phyloP scores from a whole-genome alignment of 176 grass and related monocot species.

The Oryza punctata region DNA sequence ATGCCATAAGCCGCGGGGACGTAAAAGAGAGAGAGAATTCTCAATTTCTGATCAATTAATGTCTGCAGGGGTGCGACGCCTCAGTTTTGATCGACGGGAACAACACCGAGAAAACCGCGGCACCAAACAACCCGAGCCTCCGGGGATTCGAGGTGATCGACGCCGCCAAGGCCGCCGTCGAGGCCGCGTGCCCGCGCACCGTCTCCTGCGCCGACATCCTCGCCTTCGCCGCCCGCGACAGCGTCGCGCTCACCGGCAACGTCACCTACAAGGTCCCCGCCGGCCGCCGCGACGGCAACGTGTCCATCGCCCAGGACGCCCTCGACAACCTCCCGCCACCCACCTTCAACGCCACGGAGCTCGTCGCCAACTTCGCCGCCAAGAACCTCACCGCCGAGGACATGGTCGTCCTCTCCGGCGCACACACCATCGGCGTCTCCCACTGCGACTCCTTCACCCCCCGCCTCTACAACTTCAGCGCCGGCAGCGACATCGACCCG shows the following conservation, averaged over 20 bases:
- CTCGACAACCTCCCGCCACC: conserved; percentile 43
- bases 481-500: conserved; percentile 53
- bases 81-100: conserved; percentile 75
- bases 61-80: conserved; percentile 61
- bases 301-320: conserved; percentile 24
- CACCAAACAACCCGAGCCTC: conserved; percentile 61
- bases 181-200: conserved; percentile 44
- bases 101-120: conserved; percentile 56
- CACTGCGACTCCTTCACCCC: conserved; percentile 62
- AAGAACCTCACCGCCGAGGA: conserved; percentile 65
- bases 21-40: too few relatives aligned
- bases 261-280: conserved; percentile 46
- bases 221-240: conserved; percentile 62
- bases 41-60: neutral
- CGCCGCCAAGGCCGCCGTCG: conserved; percentile 57
- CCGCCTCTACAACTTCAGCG: conserved; percentile 51
- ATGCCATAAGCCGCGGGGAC: too few relatives aligned
- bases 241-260: conserved; percentile 36
- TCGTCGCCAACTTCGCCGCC: conserved; percentile 40
- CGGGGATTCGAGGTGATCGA: conserved; percentile 65
- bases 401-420: conserved; percentile 67
- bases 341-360: conserved; percentile 32
- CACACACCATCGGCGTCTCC: conserved; percentile 63
- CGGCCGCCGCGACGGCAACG: conserved; percentile 54
- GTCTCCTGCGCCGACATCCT: conserved; percentile 71